These are phyloP conservation scores for Leccinellum albellum DNA, from an alignment of 768 basidiomycete genomes.

Conservation along the genomic window DNA sequence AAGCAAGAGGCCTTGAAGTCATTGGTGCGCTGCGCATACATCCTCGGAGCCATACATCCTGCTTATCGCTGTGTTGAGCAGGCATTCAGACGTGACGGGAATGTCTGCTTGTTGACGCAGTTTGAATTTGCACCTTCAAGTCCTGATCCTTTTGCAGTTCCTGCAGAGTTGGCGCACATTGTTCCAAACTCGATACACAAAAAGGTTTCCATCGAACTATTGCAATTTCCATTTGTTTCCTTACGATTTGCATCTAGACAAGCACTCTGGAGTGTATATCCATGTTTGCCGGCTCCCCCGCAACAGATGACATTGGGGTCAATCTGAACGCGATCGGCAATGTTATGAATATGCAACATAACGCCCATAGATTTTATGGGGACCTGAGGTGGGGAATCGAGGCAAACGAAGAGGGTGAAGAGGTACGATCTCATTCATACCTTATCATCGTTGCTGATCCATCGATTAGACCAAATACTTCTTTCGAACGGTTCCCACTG, in stretches of 20 bases:
- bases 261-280: background rate
- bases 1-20: background rate
- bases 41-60: background rate
- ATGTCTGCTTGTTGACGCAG: conserved; percentile 1
- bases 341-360: background rate
- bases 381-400: background rate
- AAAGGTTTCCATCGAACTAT: background rate
- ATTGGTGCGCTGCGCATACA: conserved; percentile 6
- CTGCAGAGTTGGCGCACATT: background rate
- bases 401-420: background rate
- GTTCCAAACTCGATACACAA: conserved; percentile 1
- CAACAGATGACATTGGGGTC: background rate
- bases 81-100: background rate
- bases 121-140: too few relatives aligned
- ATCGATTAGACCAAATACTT: background rate
- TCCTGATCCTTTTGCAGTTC: too few relatives aligned
- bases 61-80: background rate
- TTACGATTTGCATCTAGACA: background rate
- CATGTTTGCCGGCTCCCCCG: background rate
- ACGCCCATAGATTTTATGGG: background rate
- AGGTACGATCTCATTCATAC: background rate
- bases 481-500: background rate
- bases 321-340: background rate
- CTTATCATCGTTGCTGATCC: background rate
- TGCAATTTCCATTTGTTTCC: background rate